Base-by-base conservation (phyloP, 352 stramenopile genomes). In the Globisporangium canariense region DNA sequence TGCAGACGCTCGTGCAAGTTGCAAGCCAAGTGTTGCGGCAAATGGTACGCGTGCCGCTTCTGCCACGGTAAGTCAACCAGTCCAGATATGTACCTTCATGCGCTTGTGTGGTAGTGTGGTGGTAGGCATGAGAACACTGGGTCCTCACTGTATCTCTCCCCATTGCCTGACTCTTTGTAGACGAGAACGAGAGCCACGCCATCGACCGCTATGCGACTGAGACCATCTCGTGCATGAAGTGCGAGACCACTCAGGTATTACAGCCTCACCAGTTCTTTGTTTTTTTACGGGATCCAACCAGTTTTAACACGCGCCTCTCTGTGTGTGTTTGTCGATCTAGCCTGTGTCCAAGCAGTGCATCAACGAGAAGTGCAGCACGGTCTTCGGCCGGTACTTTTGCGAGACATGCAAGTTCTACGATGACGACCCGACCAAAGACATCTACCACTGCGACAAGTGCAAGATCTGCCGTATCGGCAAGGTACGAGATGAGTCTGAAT, bases 371-470 rank as follows among this genome's bases (percentile, higher is more conserved):
- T 97, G 89, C 71, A 79, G 75, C 57, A 66, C 74, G 41, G 79
- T 91, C 9, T 98, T 98, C 72, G 88, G 90, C 0, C 85, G 86
- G 13, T 99, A 99, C 74, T 96, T 88, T 60, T 99, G 97, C 67
- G 80, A 84, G 36, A 93, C 98, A 54, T 99, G 97, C 74, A 96
- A 97, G 68, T 97, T 99, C 58, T 98, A 94, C 57, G 96, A 99
- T 69, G 96, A 98, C 70, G 82, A 93, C 25, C 62, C 77, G 8
- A 83, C 74, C 50, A 98, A 98, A 65, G 81, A 95, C 47, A 99
- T 99, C 41, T 99, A 99, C 66, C 97, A 99, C 75, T 99, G 97
- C 70, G 96, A 98, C 30, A 99, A 98, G 65, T 98, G 97, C 83
- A 98, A 98, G 70, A 97, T 98, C 20, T 99, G 97, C 71, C 90